Evolutionary conservation across 192 early-diverging fungal genomes (phyloP), one percentile per base, ranked within the genome.

Genomic region (Coemansia sp.): DNA sequence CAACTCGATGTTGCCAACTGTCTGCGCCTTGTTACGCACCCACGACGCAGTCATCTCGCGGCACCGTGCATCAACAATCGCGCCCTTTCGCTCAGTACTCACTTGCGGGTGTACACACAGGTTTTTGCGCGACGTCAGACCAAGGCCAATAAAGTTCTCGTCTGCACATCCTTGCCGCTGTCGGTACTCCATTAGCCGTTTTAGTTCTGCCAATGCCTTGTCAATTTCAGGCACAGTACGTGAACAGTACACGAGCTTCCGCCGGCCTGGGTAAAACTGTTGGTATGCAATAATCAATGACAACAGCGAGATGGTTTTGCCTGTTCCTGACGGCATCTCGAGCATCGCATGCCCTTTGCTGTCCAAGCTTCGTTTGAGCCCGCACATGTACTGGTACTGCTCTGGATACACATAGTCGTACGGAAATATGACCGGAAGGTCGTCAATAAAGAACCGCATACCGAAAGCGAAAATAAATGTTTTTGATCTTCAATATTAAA

Each of bases 371-470:
- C 87, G 82, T 72, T 99, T 99, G 35, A 99, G 83, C 64, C 93
- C 93, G 53, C 88, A 85, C 98, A 99, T 99, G 82, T 99, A 98
- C 15, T 90, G 86, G 87, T 94, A 98, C 66, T 99, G 98, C 65
- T 99, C 98, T 2, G 98, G 98, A 69, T 99, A 99, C 64, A 99
- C 97, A 83, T 91, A 94, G 74, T 98, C 94, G 75, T 99, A 99
- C 4, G 98, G 98, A 72, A 99, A 99, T 61, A 94, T 83, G 60
- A 99, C 89, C n/a, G 90, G 89, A 8, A 99, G 88, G 56, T 82
- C 79, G 64, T 82, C 79, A 54, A 82, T 82, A 45, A 65, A 76
- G 23, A 82, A 76, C 62, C 71, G 57, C 77, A 80, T 58, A 32
- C 32, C 7, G 32, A 5, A 32, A 32, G 5, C 32, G 6, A 32